Evolutionary conservation across 257 asterid species (phyloP).

Genomic region (Salvia rosmarinus): DNA sequence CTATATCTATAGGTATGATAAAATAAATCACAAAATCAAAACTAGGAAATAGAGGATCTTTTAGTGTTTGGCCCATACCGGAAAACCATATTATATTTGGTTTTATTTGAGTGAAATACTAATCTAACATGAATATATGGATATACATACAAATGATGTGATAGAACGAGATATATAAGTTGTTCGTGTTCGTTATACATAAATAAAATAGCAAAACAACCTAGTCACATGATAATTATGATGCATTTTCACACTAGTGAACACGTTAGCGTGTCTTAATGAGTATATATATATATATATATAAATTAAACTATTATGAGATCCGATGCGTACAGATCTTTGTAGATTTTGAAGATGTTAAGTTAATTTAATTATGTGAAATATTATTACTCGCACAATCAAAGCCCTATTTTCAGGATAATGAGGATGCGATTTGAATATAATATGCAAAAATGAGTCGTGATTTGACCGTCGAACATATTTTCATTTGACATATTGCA

Average conservation of each 20-base stretch:
- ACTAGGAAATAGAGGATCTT: not conserved
- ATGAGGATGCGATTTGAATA: not conserved
- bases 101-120: not conserved
- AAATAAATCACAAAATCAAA: not conserved
- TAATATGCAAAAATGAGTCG: not conserved
- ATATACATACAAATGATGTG: slow-evolving; percentile 8
- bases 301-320: too few relatives aligned
- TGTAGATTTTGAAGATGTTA: not conserved
- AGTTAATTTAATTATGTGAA: not conserved
- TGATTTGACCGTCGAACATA: not conserved
- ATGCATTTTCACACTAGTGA: not conserved
- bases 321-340: not conserved
- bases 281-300: too few relatives aligned
- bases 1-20: not conserved
- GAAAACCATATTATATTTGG: too few relatives aligned
- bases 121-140: not conserved
- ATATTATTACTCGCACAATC: not conserved
- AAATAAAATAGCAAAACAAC: not conserved
- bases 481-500: slow-evolving; percentile 1
- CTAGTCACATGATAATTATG: not conserved
- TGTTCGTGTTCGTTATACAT: not conserved
- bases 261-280: too few relatives aligned
- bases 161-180: not conserved
- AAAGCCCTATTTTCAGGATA: not conserved
- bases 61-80: not conserved